Conservation (phyloP, 345 rosid genomes). For the Trapa incisa region DNA sequence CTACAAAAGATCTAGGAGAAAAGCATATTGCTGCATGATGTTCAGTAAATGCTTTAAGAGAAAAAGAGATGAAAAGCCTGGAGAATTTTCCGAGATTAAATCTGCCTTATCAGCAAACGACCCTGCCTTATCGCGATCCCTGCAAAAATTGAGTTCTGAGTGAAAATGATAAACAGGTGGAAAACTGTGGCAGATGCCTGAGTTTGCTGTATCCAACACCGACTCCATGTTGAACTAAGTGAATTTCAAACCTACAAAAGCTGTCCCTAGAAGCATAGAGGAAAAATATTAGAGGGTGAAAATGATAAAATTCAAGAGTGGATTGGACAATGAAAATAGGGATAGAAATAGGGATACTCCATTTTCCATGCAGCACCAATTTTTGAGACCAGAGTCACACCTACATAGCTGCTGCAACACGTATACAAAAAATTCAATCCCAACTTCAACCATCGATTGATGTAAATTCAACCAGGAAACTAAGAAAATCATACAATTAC, state of each 20-base stretch:
- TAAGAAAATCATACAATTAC: neutral
- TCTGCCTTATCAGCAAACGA: slow-evolving; percentile 3
- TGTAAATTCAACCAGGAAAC: slow-evolving; percentile 5
- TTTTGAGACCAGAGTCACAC: slow-evolving; percentile 12
- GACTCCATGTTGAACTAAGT: slow-evolving; percentile 15
- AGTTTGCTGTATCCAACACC: slow-evolving; percentile 9
- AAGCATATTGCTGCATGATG: neutral
- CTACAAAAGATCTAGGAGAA: neutral
- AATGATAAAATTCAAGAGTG: neutral
- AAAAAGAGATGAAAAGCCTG: neutral
- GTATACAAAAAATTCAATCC: slow-evolving; percentile 10
- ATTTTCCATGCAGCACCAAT: slow-evolving; percentile 10
- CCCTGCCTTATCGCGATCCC: slow-evolving; percentile 8
- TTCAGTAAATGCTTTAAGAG: neutral
- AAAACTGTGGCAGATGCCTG: slow-evolving; percentile 1
- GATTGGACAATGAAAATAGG: neutral
- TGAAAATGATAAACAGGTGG: neutral
- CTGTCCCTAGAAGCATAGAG: slow-evolving; percentile 18
- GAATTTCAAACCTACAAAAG: slow-evolving; percentile 18
- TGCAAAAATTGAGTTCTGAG: slow-evolving; percentile 8
- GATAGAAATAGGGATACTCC: slow-evolving; percentile 8
- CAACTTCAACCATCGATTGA: slow-evolving; percentile 1
- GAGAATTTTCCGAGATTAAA: neutral
- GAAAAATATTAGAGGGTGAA: slow-evolving; percentile 10
- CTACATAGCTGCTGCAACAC: slow-evolving; percentile 17